Conservation (phyloP, 805 yeast species). For the Myxozyma monticola region DNA sequence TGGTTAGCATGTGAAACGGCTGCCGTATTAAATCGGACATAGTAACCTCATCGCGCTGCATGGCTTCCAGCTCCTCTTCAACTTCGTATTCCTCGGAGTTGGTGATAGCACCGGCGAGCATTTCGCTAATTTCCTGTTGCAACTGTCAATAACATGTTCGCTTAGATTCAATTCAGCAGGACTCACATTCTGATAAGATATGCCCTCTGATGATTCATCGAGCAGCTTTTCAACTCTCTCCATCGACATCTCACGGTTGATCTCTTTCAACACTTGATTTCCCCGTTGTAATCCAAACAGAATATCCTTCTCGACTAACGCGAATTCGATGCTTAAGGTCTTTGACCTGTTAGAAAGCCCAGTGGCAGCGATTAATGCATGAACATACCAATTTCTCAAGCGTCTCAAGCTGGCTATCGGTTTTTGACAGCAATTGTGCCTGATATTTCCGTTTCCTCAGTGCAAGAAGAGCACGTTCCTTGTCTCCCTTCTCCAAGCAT, state of each 20-base stretch:
- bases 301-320: conserved; percentile 83
- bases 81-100: conserved; percentile 41
- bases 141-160: background rate
- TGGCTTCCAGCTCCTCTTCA: conserved; percentile 35
- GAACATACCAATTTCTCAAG: conserved; percentile 69
- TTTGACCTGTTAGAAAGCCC: background rate
- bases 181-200: conserved; percentile 65
- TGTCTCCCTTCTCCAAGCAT: conserved; percentile 54
- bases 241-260: conserved; percentile 75
- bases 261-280: conserved; percentile 66
- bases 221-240: conserved; percentile 77
- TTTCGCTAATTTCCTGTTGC: conserved; percentile 40
- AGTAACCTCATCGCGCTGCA: conserved; percentile 37
- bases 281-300: conserved; percentile 79
- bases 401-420: conserved; percentile 75
- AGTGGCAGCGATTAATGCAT: background rate
- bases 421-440: conserved; percentile 63
- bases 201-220: conserved; percentile 83
- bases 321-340: conserved; percentile 66
- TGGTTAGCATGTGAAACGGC: background rate
- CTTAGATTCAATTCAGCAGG: background rate
- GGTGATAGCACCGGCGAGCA: conserved; percentile 42
- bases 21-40: conserved; percentile 28
- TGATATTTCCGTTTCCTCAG: conserved; percentile 81
- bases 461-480: conserved; percentile 64